A percentile compares a stretch with the other conserved stretches of the same genome.
Conservation (phyloP, 192 early-diverging fungal genomes). For the Podila epicladia region DNA sequence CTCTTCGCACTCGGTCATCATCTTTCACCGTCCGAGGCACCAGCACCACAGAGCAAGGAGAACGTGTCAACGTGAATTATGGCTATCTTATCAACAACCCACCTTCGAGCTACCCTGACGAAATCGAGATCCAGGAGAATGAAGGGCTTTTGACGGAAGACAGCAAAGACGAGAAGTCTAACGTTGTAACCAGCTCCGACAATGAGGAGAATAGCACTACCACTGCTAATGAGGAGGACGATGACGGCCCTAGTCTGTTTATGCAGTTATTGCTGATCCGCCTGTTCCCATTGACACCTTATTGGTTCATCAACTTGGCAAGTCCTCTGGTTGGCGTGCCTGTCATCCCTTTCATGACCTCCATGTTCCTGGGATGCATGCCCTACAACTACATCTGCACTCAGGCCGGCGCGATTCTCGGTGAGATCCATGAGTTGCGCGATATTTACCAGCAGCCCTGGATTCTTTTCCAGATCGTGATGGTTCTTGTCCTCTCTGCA, state of each 20-base stretch:
- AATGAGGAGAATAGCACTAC: not conserved
- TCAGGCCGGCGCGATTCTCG: slow-evolving; percentile 62
- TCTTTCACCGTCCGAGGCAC: slow-evolving; percentile 24
- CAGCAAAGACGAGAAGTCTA: not conserved
- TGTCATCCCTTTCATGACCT: slow-evolving; percentile 58
- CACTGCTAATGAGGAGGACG: slow-evolving; percentile 9
- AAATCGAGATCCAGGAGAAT: slow-evolving; percentile 28
- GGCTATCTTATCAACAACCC: not conserved
- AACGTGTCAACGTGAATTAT: slow-evolving; percentile 7
- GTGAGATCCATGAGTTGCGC: slow-evolving; percentile 48
- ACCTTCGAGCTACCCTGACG: not conserved
- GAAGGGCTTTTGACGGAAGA: slow-evolving; percentile 22
- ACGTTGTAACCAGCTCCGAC: not conserved
- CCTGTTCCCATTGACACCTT: slow-evolving; percentile 64
- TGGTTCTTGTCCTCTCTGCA: slow-evolving; percentile 32
- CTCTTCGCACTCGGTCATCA: slow-evolving; percentile 32
- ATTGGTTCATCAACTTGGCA: slow-evolving; percentile 66
- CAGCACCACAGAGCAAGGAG: not conserved
- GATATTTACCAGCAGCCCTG: slow-evolving; percentile 49
- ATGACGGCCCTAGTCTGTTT: slow-evolving; percentile 51
- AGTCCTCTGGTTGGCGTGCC: slow-evolving; percentile 60
- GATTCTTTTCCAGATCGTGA: slow-evolving; percentile 39
- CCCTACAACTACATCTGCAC: slow-evolving; percentile 65
- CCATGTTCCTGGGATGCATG: slow-evolving; percentile 61
- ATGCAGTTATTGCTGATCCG: slow-evolving; percentile 62